A percentile compares a stretch with the other conserved stretches of the same genome.
These are phyloP conservation scores for Cladophialophora carrionii DNA, from an alignment of 2,329 filamentous ascomycete genomes.

Conservation along the genomic window DNA sequence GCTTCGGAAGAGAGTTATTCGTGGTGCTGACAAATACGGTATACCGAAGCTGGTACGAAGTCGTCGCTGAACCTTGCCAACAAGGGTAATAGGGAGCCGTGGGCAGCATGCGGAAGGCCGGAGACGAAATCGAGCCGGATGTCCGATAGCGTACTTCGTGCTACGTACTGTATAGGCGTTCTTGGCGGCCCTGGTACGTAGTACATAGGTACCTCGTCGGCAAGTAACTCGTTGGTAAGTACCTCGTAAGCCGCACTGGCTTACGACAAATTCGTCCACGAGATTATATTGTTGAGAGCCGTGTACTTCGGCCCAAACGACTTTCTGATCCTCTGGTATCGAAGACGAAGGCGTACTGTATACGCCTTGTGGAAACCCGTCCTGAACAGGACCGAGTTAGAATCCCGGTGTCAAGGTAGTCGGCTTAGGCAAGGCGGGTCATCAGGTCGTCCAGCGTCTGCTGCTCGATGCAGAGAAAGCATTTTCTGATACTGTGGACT, in stretches of 20 bases:
- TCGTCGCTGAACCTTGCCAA: not conserved
- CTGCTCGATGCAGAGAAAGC: not conserved
- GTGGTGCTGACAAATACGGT: not conserved
- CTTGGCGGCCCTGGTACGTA: too few species aligned
- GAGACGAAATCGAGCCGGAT: not conserved
- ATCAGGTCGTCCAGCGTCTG: not conserved
- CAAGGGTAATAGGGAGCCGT: not conserved
- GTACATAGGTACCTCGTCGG: too few species aligned
- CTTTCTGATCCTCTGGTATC: not conserved
- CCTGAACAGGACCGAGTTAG: not conserved
- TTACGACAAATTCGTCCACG: not conserved
- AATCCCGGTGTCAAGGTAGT: not conserved
- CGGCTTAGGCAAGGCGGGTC: not conserved
- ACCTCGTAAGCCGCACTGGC: not conserved
- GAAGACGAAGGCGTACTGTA: not conserved
- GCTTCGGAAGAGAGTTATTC: constrained; percentile 1
- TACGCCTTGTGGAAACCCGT: not conserved
- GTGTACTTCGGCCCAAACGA: not conserved
- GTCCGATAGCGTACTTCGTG: too few species aligned
- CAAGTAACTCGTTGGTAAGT: too few species aligned
- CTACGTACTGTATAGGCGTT: too few species aligned
- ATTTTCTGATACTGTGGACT: not conserved
- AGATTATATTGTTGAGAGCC: not conserved
- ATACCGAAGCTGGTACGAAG: not conserved
- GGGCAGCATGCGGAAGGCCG: not conserved